Evolutionary conservation across 306 rosid species (phyloP).

Genomic region (Inga leiocalycina): DNA sequence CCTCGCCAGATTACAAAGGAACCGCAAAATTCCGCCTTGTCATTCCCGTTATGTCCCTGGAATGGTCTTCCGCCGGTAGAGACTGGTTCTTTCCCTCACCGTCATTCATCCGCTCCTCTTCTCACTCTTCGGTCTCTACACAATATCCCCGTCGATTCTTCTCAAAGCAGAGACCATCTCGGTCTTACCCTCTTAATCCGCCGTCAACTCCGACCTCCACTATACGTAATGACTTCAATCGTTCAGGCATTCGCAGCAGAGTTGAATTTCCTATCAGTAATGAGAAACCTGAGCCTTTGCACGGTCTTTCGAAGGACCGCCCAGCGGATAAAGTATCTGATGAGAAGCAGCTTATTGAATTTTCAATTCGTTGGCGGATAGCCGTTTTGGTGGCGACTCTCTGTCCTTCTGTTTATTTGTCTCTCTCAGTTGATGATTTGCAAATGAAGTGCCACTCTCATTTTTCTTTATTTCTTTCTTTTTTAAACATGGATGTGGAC

Average conservation of each 20-base stretch:
- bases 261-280: slow-evolving; percentile 43
- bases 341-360: slow-evolving; percentile 19
- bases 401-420: slow-evolving; percentile 12
- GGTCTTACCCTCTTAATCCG: slow-evolving; percentile 28
- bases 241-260: slow-evolving; percentile 53
- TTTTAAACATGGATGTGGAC: slow-evolving; percentile 16
- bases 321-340: slow-evolving; percentile 35
- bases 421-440: not conserved
- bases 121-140: slow-evolving; percentile 28
- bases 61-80: slow-evolving; percentile 53
- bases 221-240: slow-evolving; percentile 17
- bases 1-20: not conserved
- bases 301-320: slow-evolving; percentile 14
- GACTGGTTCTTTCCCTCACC: slow-evolving; percentile 91
- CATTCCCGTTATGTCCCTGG: slow-evolving; percentile 21
- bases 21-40: not conserved
- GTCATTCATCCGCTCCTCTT: slow-evolving; percentile 50
- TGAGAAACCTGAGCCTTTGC: slow-evolving; percentile 36
- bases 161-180: slow-evolving; percentile 45
- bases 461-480: not conserved
- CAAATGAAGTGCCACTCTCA: slow-evolving; percentile 4
- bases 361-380: slow-evolving; percentile 47
- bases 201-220: slow-evolving; percentile 23
- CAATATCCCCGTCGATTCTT: slow-evolving; percentile 54
- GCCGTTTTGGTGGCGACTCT: slow-evolving; percentile 41